Evolutionary conservation across 31 red algal species (phyloP).

Genomic region (Porphyra umbilicalis): DNA sequence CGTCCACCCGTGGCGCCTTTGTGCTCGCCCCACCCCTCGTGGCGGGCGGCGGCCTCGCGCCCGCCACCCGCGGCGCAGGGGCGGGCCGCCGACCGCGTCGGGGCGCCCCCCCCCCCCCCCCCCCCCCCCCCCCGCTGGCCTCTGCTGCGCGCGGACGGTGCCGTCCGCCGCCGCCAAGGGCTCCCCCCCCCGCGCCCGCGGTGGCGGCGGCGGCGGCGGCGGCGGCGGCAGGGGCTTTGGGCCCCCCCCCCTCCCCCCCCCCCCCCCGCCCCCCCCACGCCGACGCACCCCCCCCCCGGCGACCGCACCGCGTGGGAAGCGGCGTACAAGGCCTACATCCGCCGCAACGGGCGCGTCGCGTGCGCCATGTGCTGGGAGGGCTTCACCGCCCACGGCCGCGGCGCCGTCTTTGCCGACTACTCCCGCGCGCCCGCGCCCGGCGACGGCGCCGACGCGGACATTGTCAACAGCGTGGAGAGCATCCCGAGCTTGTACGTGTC

Average conservation of each 20-base stretch:
- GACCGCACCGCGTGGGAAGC: neutral
- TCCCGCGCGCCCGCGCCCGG: neutral
- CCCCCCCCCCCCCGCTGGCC: too few relatives aligned
- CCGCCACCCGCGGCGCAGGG: too few relatives aligned
- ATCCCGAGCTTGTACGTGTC: conserved; percentile 1
- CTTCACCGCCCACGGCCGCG: neutral
- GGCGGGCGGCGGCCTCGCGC: too few relatives aligned
- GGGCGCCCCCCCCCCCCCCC: too few relatives aligned
- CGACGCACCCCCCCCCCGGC: neutral
- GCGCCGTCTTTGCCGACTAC: conserved; percentile 8
- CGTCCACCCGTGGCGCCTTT: too few relatives aligned
- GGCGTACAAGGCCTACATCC: conserved; percentile 7
- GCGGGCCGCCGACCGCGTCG: too few relatives aligned
- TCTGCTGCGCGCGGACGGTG: too few relatives aligned
- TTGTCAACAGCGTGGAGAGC: neutral
- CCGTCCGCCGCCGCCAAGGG: too few relatives aligned
- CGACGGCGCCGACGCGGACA: neutral
- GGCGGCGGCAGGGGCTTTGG: neutral
- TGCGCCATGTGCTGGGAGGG: conserved; percentile 7
- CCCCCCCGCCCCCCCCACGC: neutral
- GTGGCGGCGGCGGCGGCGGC: too few relatives aligned
- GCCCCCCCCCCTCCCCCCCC: neutral
- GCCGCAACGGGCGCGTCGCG: neutral
- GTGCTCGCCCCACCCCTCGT: too few relatives aligned
- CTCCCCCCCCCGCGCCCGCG: too few relatives aligned